A percentile compares a stretch with the other conserved stretches of the same genome.
These are phyloP conservation scores for Pythium folliculosum DNA, from an alignment of 352 stramenopile genomes.

Conservation along the genomic window DNA sequence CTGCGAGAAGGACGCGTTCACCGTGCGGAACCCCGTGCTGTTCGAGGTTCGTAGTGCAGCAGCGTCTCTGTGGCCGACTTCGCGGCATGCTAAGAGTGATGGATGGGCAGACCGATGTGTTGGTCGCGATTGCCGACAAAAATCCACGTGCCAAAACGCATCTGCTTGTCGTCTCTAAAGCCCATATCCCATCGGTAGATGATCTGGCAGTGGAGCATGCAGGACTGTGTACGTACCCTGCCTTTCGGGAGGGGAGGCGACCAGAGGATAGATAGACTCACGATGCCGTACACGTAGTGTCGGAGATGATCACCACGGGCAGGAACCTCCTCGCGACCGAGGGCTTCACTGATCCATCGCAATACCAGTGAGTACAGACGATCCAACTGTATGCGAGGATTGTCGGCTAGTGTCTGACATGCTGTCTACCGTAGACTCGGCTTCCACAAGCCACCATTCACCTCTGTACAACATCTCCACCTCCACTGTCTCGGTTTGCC, in stretches of 20 bases:
- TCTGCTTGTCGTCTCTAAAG: constrained; percentile 60
- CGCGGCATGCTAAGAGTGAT: neutral
- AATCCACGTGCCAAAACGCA: constrained; percentile 58
- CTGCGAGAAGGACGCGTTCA: constrained; percentile 54
- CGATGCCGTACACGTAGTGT: constrained; percentile 31
- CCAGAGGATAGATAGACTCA: too few species aligned
- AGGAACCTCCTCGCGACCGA: constrained; percentile 47
- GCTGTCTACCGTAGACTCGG: constrained; percentile 42
- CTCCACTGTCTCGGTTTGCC: constrained; percentile 70
- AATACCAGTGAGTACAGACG: constrained; percentile 17
- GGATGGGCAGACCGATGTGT: constrained; percentile 45
- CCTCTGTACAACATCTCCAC: constrained; percentile 72
- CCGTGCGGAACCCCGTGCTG: constrained; percentile 48
- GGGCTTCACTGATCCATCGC: constrained; percentile 34
- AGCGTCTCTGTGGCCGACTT: neutral
- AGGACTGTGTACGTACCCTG: constrained; percentile 40
- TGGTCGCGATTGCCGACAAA: constrained; percentile 64
- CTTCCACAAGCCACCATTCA: constrained; percentile 72
- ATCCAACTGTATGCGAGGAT: neutral
- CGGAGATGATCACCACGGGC: constrained; percentile 59
- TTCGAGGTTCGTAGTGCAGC: constrained; percentile 42
- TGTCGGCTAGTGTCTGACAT: neutral
- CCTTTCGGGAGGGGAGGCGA: too few species aligned
- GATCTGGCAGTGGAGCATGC: constrained; percentile 44
- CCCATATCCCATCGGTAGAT: constrained; percentile 61